phyloP scores from a whole-genome alignment of 225 moss, liverwort and hornwort genomes.

The Sphagnum contortum region DNA sequence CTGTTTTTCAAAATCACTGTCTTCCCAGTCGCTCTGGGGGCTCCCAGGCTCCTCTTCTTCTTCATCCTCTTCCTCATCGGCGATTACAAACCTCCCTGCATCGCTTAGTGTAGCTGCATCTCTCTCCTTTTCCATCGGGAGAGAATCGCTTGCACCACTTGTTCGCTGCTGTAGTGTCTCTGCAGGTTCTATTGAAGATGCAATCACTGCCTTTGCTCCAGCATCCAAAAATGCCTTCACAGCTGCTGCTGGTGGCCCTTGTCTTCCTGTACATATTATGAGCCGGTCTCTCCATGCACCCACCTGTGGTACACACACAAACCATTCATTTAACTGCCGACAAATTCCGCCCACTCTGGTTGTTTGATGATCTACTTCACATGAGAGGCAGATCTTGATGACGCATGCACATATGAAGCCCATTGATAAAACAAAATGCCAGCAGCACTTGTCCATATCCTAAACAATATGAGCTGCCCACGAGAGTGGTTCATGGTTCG shows the following conservation, averaged over 20 bases:
- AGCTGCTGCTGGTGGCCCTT: slow-evolving; percentile 57
- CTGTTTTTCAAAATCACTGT: slow-evolving; percentile 59
- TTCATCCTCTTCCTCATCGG: slow-evolving; percentile 64
- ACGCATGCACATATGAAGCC: not conserved
- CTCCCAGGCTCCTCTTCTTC: slow-evolving; percentile 40
- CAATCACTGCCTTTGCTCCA: slow-evolving; percentile 92
- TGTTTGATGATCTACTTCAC: not conserved
- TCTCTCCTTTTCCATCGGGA: slow-evolving; percentile 22
- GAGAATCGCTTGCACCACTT: slow-evolving; percentile 20
- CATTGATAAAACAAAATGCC: not conserved
- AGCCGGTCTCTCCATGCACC: slow-evolving; percentile 93
- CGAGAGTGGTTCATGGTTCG: too few species aligned
- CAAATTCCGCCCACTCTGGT: too few species aligned
- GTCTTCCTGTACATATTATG: slow-evolving; percentile 71
- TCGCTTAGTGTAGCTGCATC: slow-evolving; percentile 41
- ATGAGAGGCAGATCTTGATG: not conserved
- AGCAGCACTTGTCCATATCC: too few species aligned
- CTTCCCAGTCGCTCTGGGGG: slow-evolving; percentile 89
- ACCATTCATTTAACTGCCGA: too few species aligned
- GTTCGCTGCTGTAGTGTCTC: slow-evolving; percentile 23
- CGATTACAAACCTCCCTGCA: slow-evolving; percentile 68
- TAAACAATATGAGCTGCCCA: too few species aligned
- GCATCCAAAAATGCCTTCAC: slow-evolving; percentile 88
- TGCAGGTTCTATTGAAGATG: slow-evolving; percentile 55
- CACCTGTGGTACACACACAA: slow-evolving; percentile 35